Evolutionary conservation across 169 alveolate genomes (phyloP), one percentile per base, ranked within the genome.

Genomic region (Plasmodium ovale): DNA sequence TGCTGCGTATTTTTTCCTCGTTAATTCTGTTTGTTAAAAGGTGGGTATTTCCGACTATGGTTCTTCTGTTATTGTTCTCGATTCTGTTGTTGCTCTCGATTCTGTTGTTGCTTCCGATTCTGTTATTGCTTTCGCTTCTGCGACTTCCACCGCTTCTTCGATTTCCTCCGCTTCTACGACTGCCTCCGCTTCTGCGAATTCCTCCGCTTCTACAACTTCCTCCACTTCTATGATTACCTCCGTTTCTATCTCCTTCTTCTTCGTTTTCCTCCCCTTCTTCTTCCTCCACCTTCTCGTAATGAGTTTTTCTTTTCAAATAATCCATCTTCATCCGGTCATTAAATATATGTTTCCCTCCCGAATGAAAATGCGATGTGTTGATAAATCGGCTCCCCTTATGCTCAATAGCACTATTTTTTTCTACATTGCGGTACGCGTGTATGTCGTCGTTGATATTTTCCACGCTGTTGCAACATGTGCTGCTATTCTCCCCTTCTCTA

Each of bases 381-480:
- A 65, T 29, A 21, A 21, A 67, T 39, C 64, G 29, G 35, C 69
- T 77, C 42, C 74, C 62, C 54, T 68, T 49, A 42, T 68, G 44
- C 9, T 62, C 14, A 29, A 23, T 72, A 16, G 7, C 21, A 64
- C 19, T 25, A 16, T 64, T 64, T 1, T 31, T 54, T n/a, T 54
- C 21, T n/a, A 54, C 21, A 9, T 59, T 42, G 54, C 56, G 23
- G 16, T 70, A 47, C 0, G 16, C n/a, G 29, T 49, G 47, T 1
- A 70, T 4, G 31, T 70, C 84, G 10, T 29, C 64, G 29, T 77
- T 77, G 23, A 53, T 16, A 62, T 77, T 77, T 44, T 64, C 88
- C 14, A 77, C 74, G 51, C 88, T 77, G 54, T 77, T 77, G 19
- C 88, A 60, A 23, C 54, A 29, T 27, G 88, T 77, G 35, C 88